phyloP scores from a whole-genome alignment of 202 grass and related monocot genomes.

The Eragrostis tef region DNA sequence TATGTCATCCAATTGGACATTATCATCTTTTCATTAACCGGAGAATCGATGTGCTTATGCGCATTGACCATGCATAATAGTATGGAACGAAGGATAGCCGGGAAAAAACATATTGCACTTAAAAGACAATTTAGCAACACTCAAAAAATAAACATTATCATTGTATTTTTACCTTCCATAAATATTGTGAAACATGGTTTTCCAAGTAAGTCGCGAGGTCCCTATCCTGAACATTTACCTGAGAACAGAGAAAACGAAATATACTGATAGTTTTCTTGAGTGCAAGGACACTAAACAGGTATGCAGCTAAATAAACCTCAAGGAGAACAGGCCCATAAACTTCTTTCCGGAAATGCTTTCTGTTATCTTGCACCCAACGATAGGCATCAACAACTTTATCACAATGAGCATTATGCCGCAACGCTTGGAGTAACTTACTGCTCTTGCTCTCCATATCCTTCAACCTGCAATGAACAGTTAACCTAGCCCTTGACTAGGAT shows the following conservation, averaged over 20 bases:
- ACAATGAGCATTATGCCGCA: constrained; percentile 48
- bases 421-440: constrained; percentile 72
- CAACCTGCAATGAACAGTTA: constrained; percentile 60
- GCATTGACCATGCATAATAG: background rate
- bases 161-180: constrained; percentile 78
- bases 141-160: background rate
- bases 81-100: background rate
- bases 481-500: background rate
- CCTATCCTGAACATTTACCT: constrained; percentile 78
- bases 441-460: constrained; percentile 93
- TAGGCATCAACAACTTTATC: constrained; percentile 83
- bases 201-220: constrained; percentile 79
- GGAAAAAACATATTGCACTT: background rate
- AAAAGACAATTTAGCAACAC: constrained; percentile 18
- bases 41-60: constrained; percentile 7
- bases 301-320: constrained; percentile 59
- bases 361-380: constrained; percentile 76
- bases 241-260: constrained; percentile 35
- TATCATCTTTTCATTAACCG: constrained; percentile 6
- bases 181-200: constrained; percentile 77
- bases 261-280: background rate
- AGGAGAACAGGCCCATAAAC: constrained; percentile 94
- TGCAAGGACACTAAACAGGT: constrained; percentile 15
- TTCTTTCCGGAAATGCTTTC: constrained; percentile 61
- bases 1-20: constrained; percentile 18